phyloP scores from a whole-genome alignment of 331 rosid species.

The Stylosanthes scabra region DNA sequence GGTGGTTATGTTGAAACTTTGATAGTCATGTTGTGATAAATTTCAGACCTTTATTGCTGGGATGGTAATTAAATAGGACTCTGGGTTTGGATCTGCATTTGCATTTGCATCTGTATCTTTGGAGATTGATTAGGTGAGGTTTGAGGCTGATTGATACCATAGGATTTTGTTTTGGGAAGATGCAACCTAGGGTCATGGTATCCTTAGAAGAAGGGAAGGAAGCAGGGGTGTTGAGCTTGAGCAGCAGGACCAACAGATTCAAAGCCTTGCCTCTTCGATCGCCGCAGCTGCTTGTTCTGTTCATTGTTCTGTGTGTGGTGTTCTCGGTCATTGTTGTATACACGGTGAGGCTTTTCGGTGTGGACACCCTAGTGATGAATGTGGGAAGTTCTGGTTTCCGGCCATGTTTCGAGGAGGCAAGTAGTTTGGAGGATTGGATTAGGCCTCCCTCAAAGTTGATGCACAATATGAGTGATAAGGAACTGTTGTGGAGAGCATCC shows the following conservation, averaged over 20 bases:
- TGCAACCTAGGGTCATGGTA: constrained; percentile 72
- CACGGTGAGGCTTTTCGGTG: constrained; percentile 76
- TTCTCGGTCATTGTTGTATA: constrained; percentile 72
- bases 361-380: constrained; percentile 51
- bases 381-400: constrained; percentile 55
- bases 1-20: constrained; percentile 23
- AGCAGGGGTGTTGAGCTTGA: neutral
- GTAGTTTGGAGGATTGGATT: constrained; percentile 68
- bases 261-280: constrained; percentile 71
- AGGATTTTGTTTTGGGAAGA: constrained; percentile 40
- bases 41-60: constrained; percentile 23
- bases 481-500: constrained; percentile 86
- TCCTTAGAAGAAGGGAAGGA: constrained; percentile 86
- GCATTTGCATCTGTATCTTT: neutral
- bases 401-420: constrained; percentile 71
- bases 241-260: constrained; percentile 45
- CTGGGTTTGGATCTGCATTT: neutral
- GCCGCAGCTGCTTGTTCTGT: constrained; percentile 63
- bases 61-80: neutral
- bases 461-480: constrained; percentile 78
- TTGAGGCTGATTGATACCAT: constrained; percentile 23
- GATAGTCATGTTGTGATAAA: constrained; percentile 27
- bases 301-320: constrained; percentile 63
- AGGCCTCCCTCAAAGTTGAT: constrained; percentile 65
- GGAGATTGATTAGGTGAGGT: constrained; percentile 9